Evolutionary conservation across 2,329 filamentous ascomycete genomes (phyloP).

Genomic region (Ophiostoma perfectum): DNA sequence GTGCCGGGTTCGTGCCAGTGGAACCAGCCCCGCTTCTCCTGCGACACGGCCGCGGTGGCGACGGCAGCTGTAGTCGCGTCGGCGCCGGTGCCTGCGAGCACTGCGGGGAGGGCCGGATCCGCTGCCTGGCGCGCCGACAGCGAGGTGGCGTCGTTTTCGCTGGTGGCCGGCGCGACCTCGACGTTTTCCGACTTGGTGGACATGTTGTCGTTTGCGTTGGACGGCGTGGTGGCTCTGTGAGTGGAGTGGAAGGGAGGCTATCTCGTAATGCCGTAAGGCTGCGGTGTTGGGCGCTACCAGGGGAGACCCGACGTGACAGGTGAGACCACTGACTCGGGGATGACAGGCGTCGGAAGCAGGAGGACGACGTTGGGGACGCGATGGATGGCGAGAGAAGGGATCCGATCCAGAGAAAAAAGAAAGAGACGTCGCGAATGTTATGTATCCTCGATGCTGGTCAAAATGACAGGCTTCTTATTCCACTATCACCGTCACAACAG

Average conservation of each 20-base stretch:
- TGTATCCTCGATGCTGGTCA: not conserved
- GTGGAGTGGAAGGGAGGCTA: not conserved
- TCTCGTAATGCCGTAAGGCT: not conserved
- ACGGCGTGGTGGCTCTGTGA: not conserved
- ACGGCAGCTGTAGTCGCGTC: not conserved
- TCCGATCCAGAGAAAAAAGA: not conserved
- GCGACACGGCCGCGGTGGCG: not conserved
- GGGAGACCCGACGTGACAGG: not conserved
- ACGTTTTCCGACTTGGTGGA: slow-evolving; percentile 11
- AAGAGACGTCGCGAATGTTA: not conserved
- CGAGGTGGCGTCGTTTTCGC: not conserved
- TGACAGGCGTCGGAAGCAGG: not conserved
- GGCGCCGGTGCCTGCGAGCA: not conserved
- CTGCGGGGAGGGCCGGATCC: not conserved
- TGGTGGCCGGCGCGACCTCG: not conserved
- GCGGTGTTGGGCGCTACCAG: not conserved
- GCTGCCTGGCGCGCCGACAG: not conserved
- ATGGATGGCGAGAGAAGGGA: not conserved
- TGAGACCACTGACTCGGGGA: slow-evolving; percentile 4
- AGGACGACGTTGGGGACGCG: slow-evolving; percentile 5
- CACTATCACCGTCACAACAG: slow-evolving; percentile 1
- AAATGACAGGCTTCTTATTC: not conserved
- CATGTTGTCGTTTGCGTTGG: not conserved
- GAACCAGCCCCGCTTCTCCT: slow-evolving; percentile 30
- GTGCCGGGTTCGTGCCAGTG: slow-evolving; percentile 42